Evolutionary conservation across 768 basidiomycete species (phyloP).

Genomic region (Phlebiopsis gigantea): DNA sequence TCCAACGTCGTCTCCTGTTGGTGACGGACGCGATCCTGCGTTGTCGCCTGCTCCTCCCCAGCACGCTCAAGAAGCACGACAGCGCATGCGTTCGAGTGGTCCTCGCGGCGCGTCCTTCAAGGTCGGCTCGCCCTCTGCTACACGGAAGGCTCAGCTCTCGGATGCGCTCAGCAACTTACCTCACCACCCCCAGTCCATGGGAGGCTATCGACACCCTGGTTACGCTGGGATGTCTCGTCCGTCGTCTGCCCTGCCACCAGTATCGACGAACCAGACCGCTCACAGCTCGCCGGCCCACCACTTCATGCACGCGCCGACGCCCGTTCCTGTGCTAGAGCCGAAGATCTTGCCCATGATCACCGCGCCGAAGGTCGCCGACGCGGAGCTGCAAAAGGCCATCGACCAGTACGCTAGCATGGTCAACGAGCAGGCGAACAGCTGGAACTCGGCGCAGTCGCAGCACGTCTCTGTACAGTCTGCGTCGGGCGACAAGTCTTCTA

Average conservation of each 20-base stretch:
- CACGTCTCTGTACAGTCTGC: constrained; percentile 5
- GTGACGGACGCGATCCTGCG: neutral
- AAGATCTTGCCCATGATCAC: constrained; percentile 33
- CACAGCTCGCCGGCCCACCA: neutral
- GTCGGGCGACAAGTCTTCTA: constrained; percentile 4
- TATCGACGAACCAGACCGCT: neutral
- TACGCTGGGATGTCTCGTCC: constrained; percentile 3
- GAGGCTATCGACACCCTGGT: neutral
- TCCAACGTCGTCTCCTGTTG: constrained; percentile 15
- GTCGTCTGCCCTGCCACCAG: neutral
- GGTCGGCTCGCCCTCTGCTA: neutral
- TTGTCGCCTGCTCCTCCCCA: neutral
- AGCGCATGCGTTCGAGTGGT: constrained; percentile 1
- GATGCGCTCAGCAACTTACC: constrained; percentile 9
- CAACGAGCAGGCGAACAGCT: constrained; percentile 32
- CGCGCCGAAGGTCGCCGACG: constrained; percentile 37
- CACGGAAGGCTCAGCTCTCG: constrained; percentile 2
- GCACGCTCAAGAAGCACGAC: neutral
- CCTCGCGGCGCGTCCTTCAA: neutral
- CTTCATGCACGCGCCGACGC: constrained; percentile 19
- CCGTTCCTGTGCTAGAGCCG: constrained; percentile 14
- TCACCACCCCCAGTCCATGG: neutral
- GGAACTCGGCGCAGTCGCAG: constrained; percentile 13
- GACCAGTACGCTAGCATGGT: constrained; percentile 43
- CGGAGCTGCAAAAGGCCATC: constrained; percentile 36